Evolutionary conservation across 2,329 filamentous ascomycete genomes (phyloP), one percentile per base, ranked within the genome.

Genomic region (Xylaria sp.): DNA sequence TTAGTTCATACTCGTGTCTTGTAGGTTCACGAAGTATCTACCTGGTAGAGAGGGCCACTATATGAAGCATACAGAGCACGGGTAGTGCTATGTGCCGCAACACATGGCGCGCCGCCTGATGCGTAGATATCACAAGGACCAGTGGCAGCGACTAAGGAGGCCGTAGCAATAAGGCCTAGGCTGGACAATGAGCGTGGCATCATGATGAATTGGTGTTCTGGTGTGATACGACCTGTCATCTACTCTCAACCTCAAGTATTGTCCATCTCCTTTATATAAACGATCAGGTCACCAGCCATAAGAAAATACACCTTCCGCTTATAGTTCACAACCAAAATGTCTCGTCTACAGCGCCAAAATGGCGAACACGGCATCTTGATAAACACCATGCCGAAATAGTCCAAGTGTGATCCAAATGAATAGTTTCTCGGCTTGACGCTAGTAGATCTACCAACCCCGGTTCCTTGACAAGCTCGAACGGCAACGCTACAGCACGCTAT

Each of bases 21-120:
- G 15, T 20, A 13, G 23, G n/a, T 17, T 42, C 20, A 36, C 15
- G 6, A 28, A 42, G 33, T 4, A 58, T 33, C 7, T 46, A 59
- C 57, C 40, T 59, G 57, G n/a, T 59, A 59, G 38, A 59, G 40
- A 33, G 57, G 20, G 26, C 57, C 49, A 7, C 28, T 53, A 53
- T 53, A 31, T 33, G 28, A 53, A 53, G 20, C 28, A 36, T 53
- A 5, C 5, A 90, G 77, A 20, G 88, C 87, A 6, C 88, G 85
- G 65, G 88, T 90, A n/a, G 88, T 90, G 76, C 86, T 86, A 74
- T 90, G 88, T 0, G 88, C 88, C 0, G 88, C 88, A 13, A 90
- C 80, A 72, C 88, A 90, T 23, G 88, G 86, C 0, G 87, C 89
- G 58, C 83, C 83, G 0, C 86, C 88, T 0, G 83, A 81, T 2